phyloP scores from a whole-genome alignment of 2,329 filamentous ascomycete species.

The Diaporthe vaccinii region DNA sequence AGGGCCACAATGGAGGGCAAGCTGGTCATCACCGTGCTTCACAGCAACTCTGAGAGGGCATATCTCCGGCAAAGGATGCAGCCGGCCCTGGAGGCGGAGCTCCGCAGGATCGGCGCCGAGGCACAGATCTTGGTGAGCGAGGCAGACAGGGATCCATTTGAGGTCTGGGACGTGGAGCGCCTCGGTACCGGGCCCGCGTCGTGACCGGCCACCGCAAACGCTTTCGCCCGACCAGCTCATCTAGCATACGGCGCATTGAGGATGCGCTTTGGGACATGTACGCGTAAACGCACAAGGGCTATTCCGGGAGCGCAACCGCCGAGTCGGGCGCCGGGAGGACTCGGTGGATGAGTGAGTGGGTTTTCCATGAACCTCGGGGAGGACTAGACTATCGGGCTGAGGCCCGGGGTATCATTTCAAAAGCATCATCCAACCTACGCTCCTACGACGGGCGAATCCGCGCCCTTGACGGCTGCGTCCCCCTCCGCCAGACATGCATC shows the following conservation, averaged over 20 bases:
- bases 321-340: neutral
- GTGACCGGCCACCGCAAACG: neutral
- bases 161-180: constrained; percentile 71
- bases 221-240: neutral
- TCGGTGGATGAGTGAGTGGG: neutral
- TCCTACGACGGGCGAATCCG: neutral
- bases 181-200: constrained; percentile 42
- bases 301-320: neutral
- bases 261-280: neutral
- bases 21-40: constrained; percentile 87
- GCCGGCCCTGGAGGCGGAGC: constrained; percentile 70
- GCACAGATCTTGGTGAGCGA: constrained; percentile 81
- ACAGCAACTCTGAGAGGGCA: constrained; percentile 91
- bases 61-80: constrained; percentile 82
- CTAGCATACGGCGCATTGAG: neutral
- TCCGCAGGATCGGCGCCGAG: constrained; percentile 64
- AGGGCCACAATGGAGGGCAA: constrained; percentile 87
- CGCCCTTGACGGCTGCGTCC: constrained; percentile 60
- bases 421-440: constrained; percentile 20
- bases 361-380: neutral
- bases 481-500: constrained; percentile 67
- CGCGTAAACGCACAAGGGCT: neutral
- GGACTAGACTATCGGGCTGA: constrained; percentile 4
- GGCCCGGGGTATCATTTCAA: constrained; percentile 32
- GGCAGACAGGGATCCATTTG: constrained; percentile 89